phyloP scores from a whole-genome alignment of 139 green algal genomes.

The Haematococcus lacustris region DNA sequence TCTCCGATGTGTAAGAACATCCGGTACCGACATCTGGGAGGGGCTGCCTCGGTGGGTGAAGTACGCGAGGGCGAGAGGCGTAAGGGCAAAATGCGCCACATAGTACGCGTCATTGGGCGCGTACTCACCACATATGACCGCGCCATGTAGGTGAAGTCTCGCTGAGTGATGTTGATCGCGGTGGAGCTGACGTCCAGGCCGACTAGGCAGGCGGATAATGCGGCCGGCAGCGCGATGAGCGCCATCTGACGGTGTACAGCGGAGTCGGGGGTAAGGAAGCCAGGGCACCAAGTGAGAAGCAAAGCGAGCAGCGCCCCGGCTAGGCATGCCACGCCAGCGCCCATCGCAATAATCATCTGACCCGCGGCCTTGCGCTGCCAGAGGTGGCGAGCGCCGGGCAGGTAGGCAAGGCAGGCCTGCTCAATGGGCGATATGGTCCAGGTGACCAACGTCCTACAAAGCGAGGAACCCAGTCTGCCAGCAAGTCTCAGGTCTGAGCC shows the following conservation, averaged over 20 bases:
- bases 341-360: slow-evolving; percentile 9
- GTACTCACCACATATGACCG: slow-evolving; percentile 45
- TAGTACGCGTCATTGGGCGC: too few species aligned
- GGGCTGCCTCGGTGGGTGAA: too few species aligned
- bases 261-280: slow-evolving; percentile 12
- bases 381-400: background rate
- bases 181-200: slow-evolving; percentile 51
- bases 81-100: too few species aligned
- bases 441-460: background rate
- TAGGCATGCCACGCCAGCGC: background rate
- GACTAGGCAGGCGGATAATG: slow-evolving; percentile 45
- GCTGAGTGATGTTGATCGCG: slow-evolving; percentile 40
- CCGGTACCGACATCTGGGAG: too few species aligned
- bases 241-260: background rate
- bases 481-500: background rate
- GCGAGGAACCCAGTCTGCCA: background rate
- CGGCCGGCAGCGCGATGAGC: slow-evolving; percentile 10
- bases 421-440: slow-evolving; percentile 6
- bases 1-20: too few species aligned
- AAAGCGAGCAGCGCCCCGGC: background rate
- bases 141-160: slow-evolving; percentile 27
- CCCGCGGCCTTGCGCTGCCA: background rate
- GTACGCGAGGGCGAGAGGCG: too few species aligned
- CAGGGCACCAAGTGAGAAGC: background rate
- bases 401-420: slow-evolving; percentile 1